These are phyloP conservation scores for Pezicula carpinea DNA, from an alignment of 2,329 filamentous ascomycete genomes.

Conservation along the genomic window DNA sequence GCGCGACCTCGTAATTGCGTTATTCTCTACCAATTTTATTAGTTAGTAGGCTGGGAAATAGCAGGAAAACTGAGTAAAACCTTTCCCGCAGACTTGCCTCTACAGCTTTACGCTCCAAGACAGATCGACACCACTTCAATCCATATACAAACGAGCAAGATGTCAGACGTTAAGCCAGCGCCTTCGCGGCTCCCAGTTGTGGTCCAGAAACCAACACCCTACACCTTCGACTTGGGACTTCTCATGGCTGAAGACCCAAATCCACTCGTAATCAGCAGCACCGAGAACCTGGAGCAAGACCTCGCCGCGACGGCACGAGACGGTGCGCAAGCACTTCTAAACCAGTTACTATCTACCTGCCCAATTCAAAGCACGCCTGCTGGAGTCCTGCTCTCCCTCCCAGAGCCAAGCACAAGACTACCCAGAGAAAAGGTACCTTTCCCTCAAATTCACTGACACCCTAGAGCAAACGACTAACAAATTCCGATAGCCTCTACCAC, in stretches of 20 bases:
- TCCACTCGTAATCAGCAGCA: conserved; percentile 57
- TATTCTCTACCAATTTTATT: no score
- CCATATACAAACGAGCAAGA: conserved; percentile 1
- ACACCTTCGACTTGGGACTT: conserved; percentile 87
- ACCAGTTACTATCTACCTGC: conserved; percentile 89
- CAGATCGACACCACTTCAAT: not conserved
- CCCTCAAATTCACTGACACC: not conserved
- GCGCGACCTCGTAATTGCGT: not conserved
- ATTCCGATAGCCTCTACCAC: conserved; percentile 59
- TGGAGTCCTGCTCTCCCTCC: conserved; percentile 76
- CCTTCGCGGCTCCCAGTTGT: conserved; percentile 48
- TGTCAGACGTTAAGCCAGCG: conserved; percentile 6
- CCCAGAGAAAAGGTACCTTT: conserved; percentile 72
- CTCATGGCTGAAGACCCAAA: conserved; percentile 85
- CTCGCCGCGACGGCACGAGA: conserved; percentile 76
- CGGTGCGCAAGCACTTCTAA: conserved; percentile 86
- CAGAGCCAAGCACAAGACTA: conserved; percentile 61
- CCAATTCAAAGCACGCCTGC: conserved; percentile 64
- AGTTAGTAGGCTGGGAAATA: no score
- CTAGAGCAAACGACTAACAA: no score
- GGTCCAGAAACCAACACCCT: conserved; percentile 80
- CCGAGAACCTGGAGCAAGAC: conserved; percentile 53
- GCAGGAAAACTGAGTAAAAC: not conserved
- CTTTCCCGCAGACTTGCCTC: not conserved
- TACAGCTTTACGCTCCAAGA: not conserved